These are phyloP conservation scores for Trichomonas tenax DNA, from an alignment of 208 protist species.

Conservation along the genomic window DNA sequence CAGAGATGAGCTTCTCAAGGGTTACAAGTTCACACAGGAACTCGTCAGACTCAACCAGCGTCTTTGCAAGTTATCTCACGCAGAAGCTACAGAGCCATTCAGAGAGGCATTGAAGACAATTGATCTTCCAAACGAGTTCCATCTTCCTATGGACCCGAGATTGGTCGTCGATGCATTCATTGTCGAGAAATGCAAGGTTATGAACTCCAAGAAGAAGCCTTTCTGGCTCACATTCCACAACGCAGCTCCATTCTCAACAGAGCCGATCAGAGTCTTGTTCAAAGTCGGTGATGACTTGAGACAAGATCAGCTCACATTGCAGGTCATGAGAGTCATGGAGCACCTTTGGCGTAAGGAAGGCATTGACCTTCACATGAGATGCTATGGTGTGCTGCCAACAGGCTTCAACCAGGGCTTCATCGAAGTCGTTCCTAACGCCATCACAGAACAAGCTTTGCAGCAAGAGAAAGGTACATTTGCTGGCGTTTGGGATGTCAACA, in stretches of 20 bases:
- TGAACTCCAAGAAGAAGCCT: conserved; percentile 68
- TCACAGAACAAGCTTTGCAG: not conserved
- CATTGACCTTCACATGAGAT: conserved; percentile 37
- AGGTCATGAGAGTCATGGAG: conserved; percentile 45
- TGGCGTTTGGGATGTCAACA: not conserved
- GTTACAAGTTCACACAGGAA: not conserved
- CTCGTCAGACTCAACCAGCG: not conserved
- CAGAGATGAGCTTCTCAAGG: not conserved
- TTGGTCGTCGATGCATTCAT: not conserved
- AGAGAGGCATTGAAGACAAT: not conserved
- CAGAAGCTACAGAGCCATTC: not conserved
- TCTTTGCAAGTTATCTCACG: not conserved
- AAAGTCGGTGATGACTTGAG: conserved; percentile 52
- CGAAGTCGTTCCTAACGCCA: not conserved
- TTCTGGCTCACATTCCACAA: conserved; percentile 69
- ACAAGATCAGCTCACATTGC: conserved; percentile 50
- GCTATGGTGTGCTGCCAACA: conserved; percentile 11
- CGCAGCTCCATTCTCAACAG: conserved; percentile 45
- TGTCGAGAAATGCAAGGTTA: conserved; percentile 63
- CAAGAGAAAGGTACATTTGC: conserved; percentile 11
- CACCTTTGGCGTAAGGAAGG: conserved; percentile 37
- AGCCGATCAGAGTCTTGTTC: conserved; percentile 44
- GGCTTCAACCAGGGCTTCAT: conserved; percentile 18
- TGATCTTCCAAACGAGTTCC: not conserved
- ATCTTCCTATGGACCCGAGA: conserved; percentile 24